Evolutionary conservation across 768 basidiomycete genomes (phyloP), one percentile per base, ranked within the genome.

Genomic region (Russula emetica): DNA sequence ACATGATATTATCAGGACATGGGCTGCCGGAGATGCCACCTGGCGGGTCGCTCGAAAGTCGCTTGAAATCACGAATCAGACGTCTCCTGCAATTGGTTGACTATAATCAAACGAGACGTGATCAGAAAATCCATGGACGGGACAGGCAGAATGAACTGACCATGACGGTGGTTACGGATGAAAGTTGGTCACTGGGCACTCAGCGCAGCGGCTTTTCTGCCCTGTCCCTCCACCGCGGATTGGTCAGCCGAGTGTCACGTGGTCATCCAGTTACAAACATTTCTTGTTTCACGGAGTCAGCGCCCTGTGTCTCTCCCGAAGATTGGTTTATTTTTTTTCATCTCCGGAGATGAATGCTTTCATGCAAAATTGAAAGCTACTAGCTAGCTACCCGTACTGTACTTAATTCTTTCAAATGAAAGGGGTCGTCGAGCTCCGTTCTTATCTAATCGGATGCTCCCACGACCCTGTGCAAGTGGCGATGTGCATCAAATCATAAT

Each of bases 1-100:
- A 82, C 94, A 98, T 97, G 75, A 99, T 97, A 74, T 98, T 98
- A 74, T 98, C 97, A 2, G 93, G 88, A 72, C 93, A 94, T 72
- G 97, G 96, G 71, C 93, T 95, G 16, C 96, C 97, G 5, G 93
- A 95, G 69, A 99, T 94, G 7, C 97, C 97, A 58, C 90, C 88
- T 0, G 97, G 97, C 5, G 96, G 95, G 72, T 98, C 97, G 26
- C 87, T 87, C 52, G 93, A 92, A 50, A 99, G 83, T 28, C 93
- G 83, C 78, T 97, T 98, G 78, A 99, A 98, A 77, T 99, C 97
- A 62, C 97, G 89, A 67, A 99, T 96, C 67, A 99, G 90, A 60
- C 96, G 92, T 72, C 96, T 84, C 71, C 88, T 88, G 76, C 94
- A 96, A 69, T 92, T 90, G 50, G 95, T 98, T 13, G 94, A 95